Base-by-base conservation (phyloP, 148 eudicot species). In the Arctostaphylos glauca region DNA sequence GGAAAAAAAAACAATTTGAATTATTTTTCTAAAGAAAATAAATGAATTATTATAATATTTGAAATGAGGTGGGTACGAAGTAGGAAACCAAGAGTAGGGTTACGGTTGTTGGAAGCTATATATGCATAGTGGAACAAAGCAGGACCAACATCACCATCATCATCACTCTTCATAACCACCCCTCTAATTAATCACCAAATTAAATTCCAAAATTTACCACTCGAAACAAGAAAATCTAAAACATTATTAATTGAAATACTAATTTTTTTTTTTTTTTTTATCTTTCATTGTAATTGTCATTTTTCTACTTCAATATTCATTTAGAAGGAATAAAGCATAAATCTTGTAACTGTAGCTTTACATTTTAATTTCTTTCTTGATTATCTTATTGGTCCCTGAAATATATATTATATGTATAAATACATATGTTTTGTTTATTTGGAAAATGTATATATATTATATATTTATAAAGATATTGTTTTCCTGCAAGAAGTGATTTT, bases 61-160 rank as follows among this genome's bases (percentile, higher is more conserved):
- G 31, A 66, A 66, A 12, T 25, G 71, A 66, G 71, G 71, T 66
- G 71, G 71, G 71, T 66, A 66, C 43, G 71, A 66, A 66, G 71
- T 66, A 25, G 71, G 31, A 41, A 66, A 41, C 71, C 25, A 66
- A 66, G 25, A 66, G 71, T 66, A 66, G 71, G 71, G 71, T 66
- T 66, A 66, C 31, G 70, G 70, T 64, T 64, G 70, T 21, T 64
- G 70, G 25, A 64, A 64, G 70, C 70, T 64, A 64, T 31, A 31
- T 31, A 31, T 31, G 38, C 38, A 31, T 64, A 15, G 70, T 25
- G 70, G 70, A 64, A 64, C 70, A 23, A 62, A 25, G n/a, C n/a
- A n/a, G 70, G 9, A 31, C 70, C 13, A 56, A 23, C 70, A 64
- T 64, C 70, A 23, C 70, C 70, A 64, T 64, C 70, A 25, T 64